phyloP scores from a whole-genome alignment of 176 grass and related monocot species.

The Oryza australiensis region DNA sequence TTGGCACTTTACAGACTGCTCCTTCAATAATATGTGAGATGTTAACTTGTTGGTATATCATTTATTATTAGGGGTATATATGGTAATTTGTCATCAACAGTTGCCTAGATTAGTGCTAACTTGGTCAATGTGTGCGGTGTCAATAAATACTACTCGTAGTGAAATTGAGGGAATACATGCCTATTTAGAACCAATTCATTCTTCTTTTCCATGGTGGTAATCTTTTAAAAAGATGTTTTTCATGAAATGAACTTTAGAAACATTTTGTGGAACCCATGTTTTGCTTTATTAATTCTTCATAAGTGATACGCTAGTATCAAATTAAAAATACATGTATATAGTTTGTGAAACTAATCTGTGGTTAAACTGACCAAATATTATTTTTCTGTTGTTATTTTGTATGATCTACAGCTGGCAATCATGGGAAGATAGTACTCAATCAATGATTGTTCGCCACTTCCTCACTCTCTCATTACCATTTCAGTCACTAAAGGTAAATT shows the following conservation, averaged over 20 bases:
- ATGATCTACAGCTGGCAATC: slow-evolving; percentile 76
- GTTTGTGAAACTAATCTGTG: slow-evolving; percentile 18
- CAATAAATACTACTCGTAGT: too few relatives aligned
- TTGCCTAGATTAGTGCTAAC: too few relatives aligned
- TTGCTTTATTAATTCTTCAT: slow-evolving; percentile 11
- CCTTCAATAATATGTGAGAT: not conserved
- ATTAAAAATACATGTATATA: not conserved
- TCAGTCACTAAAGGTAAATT: slow-evolving; percentile 74
- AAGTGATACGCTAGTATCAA: not conserved
- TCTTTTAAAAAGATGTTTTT: slow-evolving; percentile 18
- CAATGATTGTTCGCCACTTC: slow-evolving; percentile 59
- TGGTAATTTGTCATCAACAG: too few relatives aligned
- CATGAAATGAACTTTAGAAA: not conserved
- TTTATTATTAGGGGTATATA: too few relatives aligned
- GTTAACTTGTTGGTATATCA: too few relatives aligned
- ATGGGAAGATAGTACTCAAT: slow-evolving; percentile 58
- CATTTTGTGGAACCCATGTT: not conserved
- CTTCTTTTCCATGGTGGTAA: not conserved
- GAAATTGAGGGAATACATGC: too few relatives aligned
- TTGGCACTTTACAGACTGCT: not conserved
- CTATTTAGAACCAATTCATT: not conserved
- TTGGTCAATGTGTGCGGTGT: too few relatives aligned
- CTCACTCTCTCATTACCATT: slow-evolving; percentile 62
- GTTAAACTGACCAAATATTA: slow-evolving; percentile 1
- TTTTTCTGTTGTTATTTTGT: slow-evolving; percentile 21